phyloP scores from a whole-genome alignment of 352 stramenopile species.

The Phytophthora aleatoria region DNA sequence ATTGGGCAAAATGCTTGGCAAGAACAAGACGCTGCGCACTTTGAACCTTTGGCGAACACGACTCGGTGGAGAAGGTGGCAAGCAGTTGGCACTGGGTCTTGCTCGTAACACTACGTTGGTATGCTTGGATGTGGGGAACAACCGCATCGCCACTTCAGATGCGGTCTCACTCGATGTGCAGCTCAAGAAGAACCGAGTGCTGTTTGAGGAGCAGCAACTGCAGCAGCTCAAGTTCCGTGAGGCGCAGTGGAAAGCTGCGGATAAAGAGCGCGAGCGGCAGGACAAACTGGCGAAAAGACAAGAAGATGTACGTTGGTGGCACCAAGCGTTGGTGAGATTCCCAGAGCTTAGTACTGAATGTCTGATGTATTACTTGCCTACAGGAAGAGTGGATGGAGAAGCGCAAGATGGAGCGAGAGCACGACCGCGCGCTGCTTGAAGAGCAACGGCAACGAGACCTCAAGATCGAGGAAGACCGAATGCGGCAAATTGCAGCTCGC shows the following conservation, averaged over 20 bases:
- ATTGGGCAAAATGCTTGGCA: conserved; percentile 56
- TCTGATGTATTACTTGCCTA: conserved; percentile 7
- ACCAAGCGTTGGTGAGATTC: neutral
- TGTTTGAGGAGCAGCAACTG: conserved; percentile 46
- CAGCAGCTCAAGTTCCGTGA: conserved; percentile 52
- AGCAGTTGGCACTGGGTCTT: conserved; percentile 62
- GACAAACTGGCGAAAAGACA: conserved; percentile 49
- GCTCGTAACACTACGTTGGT: conserved; percentile 61
- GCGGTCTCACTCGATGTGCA: conserved; percentile 51
- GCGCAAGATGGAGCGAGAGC: conserved; percentile 60
- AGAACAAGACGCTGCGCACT: conserved; percentile 65
- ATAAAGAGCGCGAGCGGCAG: conserved; percentile 55
- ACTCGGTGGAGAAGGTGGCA: conserved; percentile 67
- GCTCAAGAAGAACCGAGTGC: conserved; percentile 56
- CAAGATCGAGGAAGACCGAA: conserved; percentile 65
- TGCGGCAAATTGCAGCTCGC: conserved; percentile 65
- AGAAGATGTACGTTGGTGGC: conserved; percentile 50
- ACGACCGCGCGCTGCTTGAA: conserved; percentile 49
- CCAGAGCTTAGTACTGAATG: conserved; percentile 1
- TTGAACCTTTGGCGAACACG: conserved; percentile 81
- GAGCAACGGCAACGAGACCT: conserved; percentile 58
- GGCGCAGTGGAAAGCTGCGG: conserved; percentile 55
- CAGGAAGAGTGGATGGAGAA: conserved; percentile 83
- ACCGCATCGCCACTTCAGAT: conserved; percentile 64
- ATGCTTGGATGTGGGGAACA: conserved; percentile 84